phyloP scores from a whole-genome alignment of 2,329 filamentous ascomycete genomes.

The Penicillium psychrosexuale region DNA sequence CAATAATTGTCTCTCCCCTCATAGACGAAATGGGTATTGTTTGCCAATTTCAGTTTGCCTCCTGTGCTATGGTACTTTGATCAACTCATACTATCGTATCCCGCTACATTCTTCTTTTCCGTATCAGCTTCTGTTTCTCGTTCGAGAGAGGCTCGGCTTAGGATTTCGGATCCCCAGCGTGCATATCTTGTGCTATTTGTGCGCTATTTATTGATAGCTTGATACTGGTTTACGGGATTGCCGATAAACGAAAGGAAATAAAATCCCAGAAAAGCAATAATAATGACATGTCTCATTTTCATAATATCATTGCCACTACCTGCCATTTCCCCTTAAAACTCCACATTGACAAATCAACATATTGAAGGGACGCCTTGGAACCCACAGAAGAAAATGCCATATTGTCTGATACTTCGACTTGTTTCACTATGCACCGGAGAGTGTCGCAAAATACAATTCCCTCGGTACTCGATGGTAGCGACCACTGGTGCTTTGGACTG shows the following conservation, averaged over 20 bases:
- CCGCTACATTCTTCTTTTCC: not conserved
- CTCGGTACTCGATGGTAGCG: not conserved
- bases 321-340: slow-evolving; percentile 7
- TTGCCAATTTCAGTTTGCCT: not conserved
- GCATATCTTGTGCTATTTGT: too few species aligned
- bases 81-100: not conserved
- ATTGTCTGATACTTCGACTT: not conserved
- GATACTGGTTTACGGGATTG: not conserved
- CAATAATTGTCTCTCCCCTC: not conserved
- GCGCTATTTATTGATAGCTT: not conserved
- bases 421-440: not conserved
- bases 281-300: slow-evolving; percentile 11
- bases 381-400: slow-evolving; percentile 3
- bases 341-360: slow-evolving; percentile 5
- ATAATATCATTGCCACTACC: slow-evolving; percentile 11
- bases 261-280: slow-evolving; percentile 2
- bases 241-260: not conserved
- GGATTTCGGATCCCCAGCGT: not conserved
- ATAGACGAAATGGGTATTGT: not conserved
- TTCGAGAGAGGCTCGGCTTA: not conserved
- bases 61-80: not conserved
- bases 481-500: not conserved
- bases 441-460: not conserved
- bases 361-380: slow-evolving; percentile 1
- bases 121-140: not conserved